These are phyloP conservation scores for Tricholoma flavovirens DNA, from an alignment of 768 basidiomycete genomes.

Conservation along the genomic window DNA sequence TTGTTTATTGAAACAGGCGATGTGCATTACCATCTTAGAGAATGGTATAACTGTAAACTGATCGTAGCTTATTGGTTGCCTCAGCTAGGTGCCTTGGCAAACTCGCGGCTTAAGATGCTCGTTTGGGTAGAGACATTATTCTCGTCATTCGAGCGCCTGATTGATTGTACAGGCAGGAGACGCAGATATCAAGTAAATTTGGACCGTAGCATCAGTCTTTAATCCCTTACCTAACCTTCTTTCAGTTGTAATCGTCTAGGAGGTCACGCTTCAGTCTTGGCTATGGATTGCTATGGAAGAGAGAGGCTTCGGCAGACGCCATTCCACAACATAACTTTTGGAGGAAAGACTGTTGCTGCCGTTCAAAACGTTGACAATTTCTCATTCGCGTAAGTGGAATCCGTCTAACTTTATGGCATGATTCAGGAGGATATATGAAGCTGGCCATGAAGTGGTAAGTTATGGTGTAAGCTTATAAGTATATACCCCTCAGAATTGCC, in stretches of 20 bases:
- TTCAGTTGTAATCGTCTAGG: conserved; percentile 40
- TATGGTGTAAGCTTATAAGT: too few species aligned
- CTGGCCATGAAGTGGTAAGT: conserved; percentile 63
- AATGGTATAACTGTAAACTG: neutral
- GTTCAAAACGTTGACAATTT: conserved; percentile 64
- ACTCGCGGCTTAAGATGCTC: conserved; percentile 36
- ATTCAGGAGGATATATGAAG: conserved; percentile 44
- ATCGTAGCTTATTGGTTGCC: conserved; percentile 31
- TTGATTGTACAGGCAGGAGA: conserved; percentile 34
- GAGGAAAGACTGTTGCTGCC: conserved; percentile 46
- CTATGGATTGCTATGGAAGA: conserved; percentile 45
- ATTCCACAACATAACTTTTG: conserved; percentile 52
- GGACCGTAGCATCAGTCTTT: neutral
- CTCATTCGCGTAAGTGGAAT: conserved; percentile 52
- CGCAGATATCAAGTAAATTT: conserved; percentile 40
- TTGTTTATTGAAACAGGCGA: conserved; percentile 53
- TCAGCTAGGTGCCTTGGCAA: conserved; percentile 40
- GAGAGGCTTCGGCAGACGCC: conserved; percentile 28
- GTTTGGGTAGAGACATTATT: conserved; percentile 36
- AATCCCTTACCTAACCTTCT: neutral
- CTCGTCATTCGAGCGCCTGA: conserved; percentile 21
- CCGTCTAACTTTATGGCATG: neutral
- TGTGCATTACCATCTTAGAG: conserved; percentile 25
- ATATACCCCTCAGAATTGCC: neutral
- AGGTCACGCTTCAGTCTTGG: conserved; percentile 33